Base-by-base conservation (phyloP, 768 basidiomycete species). In the Agaricus sinodeliciosus region DNA sequence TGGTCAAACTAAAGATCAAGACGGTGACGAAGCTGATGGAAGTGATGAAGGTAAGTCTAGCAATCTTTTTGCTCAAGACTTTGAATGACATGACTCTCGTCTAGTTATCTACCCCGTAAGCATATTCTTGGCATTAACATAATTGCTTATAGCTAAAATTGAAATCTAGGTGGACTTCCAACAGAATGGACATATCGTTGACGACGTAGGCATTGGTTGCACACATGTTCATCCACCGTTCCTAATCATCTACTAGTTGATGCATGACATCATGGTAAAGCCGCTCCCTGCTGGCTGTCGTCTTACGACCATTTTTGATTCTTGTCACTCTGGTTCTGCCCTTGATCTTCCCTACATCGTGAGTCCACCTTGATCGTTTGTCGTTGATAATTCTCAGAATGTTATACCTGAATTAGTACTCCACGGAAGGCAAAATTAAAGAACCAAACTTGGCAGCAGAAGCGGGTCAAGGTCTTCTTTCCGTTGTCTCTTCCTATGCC, bases 341-440 rank as follows among this genome's bases (percentile, higher is more conserved):
- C 76, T 94, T 16, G 93, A 88, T 65, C 73, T 87, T 25, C 84
- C 83, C 2, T 88, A 85, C 66, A 74, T 80, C 36, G 84, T 87
- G 67, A 36, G 74, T 56, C 22, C 16, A 15, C 19, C 51, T 16
- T 25, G 49, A 22, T 13, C 45, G 41, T 51, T 13, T 36, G 50
- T 41, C 40, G 27, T 1, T 12, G 25, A 50, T 18, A 22, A 28
- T 28, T 34, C 3, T 27, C 40, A 9, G 31, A 55, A 13, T 37
- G 43, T 19, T 13, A 46, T 12, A 52, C 35, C 48, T 48, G 26
- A 13, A 43, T 11, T 56, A 89, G 83, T 97, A 97, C 69, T 92
- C 92, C 18, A 95, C 93, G 6, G 92, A 97, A 70, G 94, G 94
- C 45, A 93, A 90, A 63, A 71, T 97, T 64, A 96, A 97, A 67